A percentile compares a stretch with the other conserved stretches of the same genome.
Evolutionary conservation across 176 grass and related monocot genomes (phyloP).

Genomic region (Alopecurus myosuroides): DNA sequence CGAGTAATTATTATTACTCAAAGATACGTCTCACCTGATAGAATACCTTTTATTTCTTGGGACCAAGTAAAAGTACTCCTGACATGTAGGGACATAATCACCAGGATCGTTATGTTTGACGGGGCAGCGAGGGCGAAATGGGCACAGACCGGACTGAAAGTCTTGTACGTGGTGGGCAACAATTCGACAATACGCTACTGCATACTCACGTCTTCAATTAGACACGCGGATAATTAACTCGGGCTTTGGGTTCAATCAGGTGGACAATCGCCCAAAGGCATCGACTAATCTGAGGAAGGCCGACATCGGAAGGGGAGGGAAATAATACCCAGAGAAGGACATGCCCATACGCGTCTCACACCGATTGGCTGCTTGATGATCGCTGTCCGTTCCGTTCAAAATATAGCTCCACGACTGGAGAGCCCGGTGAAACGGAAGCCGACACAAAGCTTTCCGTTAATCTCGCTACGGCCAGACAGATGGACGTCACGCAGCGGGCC

Average conservation of each 20-base stretch:
- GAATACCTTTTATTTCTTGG: too few species aligned
- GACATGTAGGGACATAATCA: too few species aligned
- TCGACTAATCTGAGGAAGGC: not conserved
- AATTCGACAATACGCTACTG: not conserved
- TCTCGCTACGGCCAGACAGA: not conserved
- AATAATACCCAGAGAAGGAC: not conserved
- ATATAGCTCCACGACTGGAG: not conserved
- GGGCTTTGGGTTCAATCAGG: not conserved
- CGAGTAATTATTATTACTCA: too few species aligned
- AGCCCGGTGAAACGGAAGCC: not conserved
- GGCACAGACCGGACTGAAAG: too few species aligned
- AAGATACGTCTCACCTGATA: too few species aligned
- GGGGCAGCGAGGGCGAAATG: too few species aligned
- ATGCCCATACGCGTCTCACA: not conserved
- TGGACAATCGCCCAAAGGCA: not conserved
- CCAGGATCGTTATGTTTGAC: too few species aligned
- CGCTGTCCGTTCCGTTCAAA: not conserved
- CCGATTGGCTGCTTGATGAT: not conserved
- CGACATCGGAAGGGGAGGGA: not conserved
- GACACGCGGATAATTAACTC: not conserved
- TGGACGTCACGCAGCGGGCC: not conserved
- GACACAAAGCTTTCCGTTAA: not conserved
- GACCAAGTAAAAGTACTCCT: too few species aligned
- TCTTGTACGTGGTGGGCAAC: too few species aligned
- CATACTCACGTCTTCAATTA: not conserved